Percentiles rank a stretch among this genome's conserved stretches.
phyloP scores from a whole-genome alignment of 208 protist species.

The Trypanosoma platydactyli region DNA sequence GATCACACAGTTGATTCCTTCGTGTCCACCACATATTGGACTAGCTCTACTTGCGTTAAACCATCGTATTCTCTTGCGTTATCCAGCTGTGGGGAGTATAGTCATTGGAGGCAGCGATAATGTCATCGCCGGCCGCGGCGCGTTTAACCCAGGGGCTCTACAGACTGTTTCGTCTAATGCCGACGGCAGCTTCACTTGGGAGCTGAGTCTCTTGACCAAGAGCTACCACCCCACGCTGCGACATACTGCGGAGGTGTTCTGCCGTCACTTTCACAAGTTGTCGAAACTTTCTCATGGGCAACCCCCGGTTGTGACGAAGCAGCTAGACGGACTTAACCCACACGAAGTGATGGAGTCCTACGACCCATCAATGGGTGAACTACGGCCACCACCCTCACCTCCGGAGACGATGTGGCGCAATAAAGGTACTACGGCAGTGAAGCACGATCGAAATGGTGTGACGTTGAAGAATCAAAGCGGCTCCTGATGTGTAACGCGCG shows the following conservation, averaged over 20 bases:
- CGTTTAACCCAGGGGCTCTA: constrained; percentile 82
- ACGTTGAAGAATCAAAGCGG: not conserved
- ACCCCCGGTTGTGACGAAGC: constrained; percentile 81
- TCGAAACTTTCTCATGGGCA: constrained; percentile 84
- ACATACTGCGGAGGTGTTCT: constrained; percentile 76
- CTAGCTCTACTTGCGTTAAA: constrained; percentile 80
- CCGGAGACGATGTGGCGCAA: constrained; percentile 44
- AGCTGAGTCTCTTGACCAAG: constrained; percentile 64
- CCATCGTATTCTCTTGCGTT: constrained; percentile 81
- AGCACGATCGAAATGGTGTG: constrained; percentile 20
- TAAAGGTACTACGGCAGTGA: constrained; percentile 12
- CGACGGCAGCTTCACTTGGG: constrained; percentile 90
- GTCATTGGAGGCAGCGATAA: constrained; percentile 91
- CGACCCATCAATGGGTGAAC: constrained; percentile 78
- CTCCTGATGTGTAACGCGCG: no score
- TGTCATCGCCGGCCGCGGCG: constrained; percentile 78
- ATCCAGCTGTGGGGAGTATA: constrained; percentile 75
- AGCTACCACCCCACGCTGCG: constrained; percentile 89
- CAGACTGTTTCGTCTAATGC: constrained; percentile 84
- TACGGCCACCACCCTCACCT: constrained; percentile 66
- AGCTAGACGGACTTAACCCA: constrained; percentile 82
- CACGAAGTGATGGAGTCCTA: constrained; percentile 92
- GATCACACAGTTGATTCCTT: constrained; percentile 62
- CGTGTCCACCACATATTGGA: constrained; percentile 79
- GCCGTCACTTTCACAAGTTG: constrained; percentile 80